Evolutionary conservation across 331 rosid species (phyloP).

Genomic region (Rhamnella rubrinervis): DNA sequence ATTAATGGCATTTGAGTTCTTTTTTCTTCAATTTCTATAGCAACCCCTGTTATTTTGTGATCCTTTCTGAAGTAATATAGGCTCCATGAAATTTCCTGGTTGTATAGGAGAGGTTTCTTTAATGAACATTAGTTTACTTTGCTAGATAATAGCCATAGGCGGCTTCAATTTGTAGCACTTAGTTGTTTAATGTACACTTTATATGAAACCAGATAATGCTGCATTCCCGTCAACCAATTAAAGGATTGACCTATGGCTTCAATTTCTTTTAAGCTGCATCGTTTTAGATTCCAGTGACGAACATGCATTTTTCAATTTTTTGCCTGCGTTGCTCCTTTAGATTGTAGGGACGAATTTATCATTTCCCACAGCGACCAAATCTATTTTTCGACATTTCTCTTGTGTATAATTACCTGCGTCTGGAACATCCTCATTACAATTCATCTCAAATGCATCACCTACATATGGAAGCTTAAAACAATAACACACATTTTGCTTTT

Average conservation of each 20-base stretch:
- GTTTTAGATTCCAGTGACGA: too few species aligned
- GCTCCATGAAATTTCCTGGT: neutral
- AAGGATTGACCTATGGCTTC: too few species aligned
- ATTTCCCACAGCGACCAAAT: neutral
- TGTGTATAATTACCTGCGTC: neutral
- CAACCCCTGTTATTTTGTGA: neutral
- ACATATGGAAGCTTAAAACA: conserved; percentile 10
- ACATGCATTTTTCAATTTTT: neutral
- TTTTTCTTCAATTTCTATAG: neutral
- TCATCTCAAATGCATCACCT: neutral
- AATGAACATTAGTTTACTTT: neutral
- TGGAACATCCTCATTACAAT: neutral
- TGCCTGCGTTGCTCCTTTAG: neutral
- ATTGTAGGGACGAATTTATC: too few species aligned
- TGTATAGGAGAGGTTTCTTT: conserved; percentile 3
- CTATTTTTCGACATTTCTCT: neutral
- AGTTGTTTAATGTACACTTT: neutral
- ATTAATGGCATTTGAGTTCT: neutral
- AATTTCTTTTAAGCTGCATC: too few species aligned
- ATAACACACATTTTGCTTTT: conserved; percentile 33
- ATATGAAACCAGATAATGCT: neutral
- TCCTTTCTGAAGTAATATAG: neutral
- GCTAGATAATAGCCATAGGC: too few species aligned
- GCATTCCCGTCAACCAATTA: neutral
- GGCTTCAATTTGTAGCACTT: neutral